These are phyloP conservation scores for Botrytis sinoallii DNA, from an alignment of 2,329 filamentous ascomycete species.

Conservation along the genomic window DNA sequence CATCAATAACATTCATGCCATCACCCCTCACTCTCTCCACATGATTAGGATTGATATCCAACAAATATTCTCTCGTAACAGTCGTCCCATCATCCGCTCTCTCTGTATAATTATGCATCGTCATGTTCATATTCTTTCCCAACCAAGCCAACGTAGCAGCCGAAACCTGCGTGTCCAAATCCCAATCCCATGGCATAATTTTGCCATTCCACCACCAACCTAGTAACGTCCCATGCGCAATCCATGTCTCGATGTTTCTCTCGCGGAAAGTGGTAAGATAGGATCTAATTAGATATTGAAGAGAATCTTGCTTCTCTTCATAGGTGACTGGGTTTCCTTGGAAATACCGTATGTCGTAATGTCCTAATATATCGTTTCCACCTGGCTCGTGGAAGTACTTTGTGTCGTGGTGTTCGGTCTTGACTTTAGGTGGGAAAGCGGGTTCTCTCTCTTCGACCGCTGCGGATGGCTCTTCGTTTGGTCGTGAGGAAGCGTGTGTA, in stretches of 20 bases:
- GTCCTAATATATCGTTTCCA: conserved; percentile 56
- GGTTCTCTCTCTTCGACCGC: neutral
- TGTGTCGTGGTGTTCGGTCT: neutral
- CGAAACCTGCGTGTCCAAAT: conserved; percentile 77
- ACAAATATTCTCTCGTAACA: conserved; percentile 57
- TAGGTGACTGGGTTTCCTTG: conserved; percentile 57
- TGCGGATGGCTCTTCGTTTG: neutral
- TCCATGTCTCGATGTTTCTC: conserved; percentile 74
- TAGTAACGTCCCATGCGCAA: conserved; percentile 78
- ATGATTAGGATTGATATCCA: conserved; percentile 75
- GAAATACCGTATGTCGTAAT: conserved; percentile 75
- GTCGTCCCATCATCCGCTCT: conserved; percentile 42
- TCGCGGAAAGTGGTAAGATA: conserved; percentile 67
- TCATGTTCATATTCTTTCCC: conserved; percentile 65
- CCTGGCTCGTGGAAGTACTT: conserved; percentile 54
- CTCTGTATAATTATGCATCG: conserved; percentile 44
- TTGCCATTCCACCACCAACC: conserved; percentile 87
- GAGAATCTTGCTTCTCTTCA: conserved; percentile 61
- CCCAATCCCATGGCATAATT: conserved; percentile 81
- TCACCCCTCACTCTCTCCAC: conserved; percentile 59
- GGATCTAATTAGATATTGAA: conserved; percentile 68
- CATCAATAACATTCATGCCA: conserved; percentile 78
- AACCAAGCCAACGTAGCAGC: conserved; percentile 64
- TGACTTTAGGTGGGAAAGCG: neutral
- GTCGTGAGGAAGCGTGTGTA: neutral